Evolutionary conservation across 2,329 filamentous ascomycete genomes (phyloP), one percentile per base, ranked within the genome.

Genomic region (Dissoconium aciculare): DNA sequence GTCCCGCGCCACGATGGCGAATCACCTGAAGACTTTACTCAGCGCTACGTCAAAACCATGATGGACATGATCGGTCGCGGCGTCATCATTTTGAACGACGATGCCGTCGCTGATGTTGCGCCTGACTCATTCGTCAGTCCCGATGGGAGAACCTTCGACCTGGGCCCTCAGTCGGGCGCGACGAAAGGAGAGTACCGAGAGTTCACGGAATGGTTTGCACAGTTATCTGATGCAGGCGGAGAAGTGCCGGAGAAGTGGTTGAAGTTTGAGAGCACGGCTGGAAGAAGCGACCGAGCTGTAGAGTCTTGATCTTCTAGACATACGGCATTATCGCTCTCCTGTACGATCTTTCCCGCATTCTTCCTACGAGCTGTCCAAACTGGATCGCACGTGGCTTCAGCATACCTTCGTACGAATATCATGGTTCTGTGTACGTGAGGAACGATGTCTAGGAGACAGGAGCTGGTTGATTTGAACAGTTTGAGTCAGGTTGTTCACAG

Each of bases 61-160:
- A 33, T 21, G 5, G 11, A 10, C 26, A 33, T 33, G 31, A 33
- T 33, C 15, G 10, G 15, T 12, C 12, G 26, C 17, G 31, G 31
- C 26, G 25, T 33, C 12, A 13, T 15, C 11, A 28, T 33, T 19
- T 17, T 33, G 26, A 28, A 33, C 11, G 31, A 33, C 14, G 25
- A 33, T 24, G n/a, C 8, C 15, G 23, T 16, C 11, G 26, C 31
- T 19, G 17, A 33, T 28, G 15, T 17, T 4, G 28, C n/a, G 11
- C 5, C 28, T 6, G 16, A 11, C 14, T 11, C 11, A 27, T 33
- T 33, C 13, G 26, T 11, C 9, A 21, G 9, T n/a, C 13, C 16
- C 10, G 31, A 33, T 21, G 31, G 29, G 19, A 31, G 31, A 26
- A 17, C 3, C 12, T 33, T 33, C 16, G 31, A 33, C 26, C n/a